Conservation (phyloP, 345 rosid genomes). For the Odontarrhena argentea region DNA sequence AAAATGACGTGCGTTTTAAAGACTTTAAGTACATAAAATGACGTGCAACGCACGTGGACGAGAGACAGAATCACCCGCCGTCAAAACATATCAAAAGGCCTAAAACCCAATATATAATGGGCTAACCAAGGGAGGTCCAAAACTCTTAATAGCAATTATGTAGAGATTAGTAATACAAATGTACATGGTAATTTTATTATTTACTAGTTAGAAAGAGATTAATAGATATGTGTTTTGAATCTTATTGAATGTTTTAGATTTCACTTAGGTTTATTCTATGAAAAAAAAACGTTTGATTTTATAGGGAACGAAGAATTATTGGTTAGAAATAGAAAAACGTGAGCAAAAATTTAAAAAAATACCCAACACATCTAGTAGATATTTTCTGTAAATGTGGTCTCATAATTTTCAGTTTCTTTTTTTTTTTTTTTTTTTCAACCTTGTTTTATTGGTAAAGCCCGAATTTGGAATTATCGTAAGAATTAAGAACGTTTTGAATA, state of each 20-base stretch:
- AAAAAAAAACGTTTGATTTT: not conserved
- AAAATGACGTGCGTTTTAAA: conserved; percentile 26
- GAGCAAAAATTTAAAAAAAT: not conserved
- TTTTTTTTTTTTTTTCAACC: not conserved
- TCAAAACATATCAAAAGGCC: not conserved
- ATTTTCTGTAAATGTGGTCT: not conserved
- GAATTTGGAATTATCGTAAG: conserved; percentile 22
- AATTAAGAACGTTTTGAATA: conserved; percentile 21
- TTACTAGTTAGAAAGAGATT: not conserved
- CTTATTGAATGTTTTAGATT: not conserved
- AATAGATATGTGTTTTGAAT: not conserved
- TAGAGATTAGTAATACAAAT: too few relatives aligned
- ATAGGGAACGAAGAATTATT: not conserved
- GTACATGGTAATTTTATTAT: not conserved
- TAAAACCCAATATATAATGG: not conserved
- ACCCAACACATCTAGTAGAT: not conserved
- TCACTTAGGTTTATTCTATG: not conserved
- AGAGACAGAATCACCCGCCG: conserved; percentile 14
- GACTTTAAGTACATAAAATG: not conserved
- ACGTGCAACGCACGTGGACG: conserved; percentile 32
- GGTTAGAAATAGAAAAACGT: not conserved
- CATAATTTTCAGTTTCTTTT: not conserved
- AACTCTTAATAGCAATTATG: too few relatives aligned
- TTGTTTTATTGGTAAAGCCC: not conserved
- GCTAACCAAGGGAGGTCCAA: conserved; percentile 16